These are phyloP conservation scores for Cicer judaicum DNA, from an alignment of 306 rosid species.

Conservation along the genomic window DNA sequence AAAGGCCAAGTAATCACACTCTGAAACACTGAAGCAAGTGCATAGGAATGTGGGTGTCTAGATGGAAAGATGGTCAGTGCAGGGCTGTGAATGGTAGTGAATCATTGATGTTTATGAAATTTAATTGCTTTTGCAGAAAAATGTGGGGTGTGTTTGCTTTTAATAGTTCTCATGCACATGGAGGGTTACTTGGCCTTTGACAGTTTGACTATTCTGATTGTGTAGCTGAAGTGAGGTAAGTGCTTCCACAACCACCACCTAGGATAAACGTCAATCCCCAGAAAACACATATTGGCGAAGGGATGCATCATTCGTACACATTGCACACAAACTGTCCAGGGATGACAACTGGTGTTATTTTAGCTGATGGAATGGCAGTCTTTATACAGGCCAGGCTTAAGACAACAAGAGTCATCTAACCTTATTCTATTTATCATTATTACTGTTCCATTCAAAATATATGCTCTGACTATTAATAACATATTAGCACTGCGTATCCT, in stretches of 20 bases:
- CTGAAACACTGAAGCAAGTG: slow-evolving; percentile 8
- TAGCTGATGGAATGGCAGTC: slow-evolving; percentile 13
- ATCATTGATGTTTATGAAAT: background rate
- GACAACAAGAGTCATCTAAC: slow-evolving; percentile 23
- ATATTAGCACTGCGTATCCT: slow-evolving; percentile 24
- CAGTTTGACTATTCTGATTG: slow-evolving; percentile 13
- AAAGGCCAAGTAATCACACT: slow-evolving; percentile 19
- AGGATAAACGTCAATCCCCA: slow-evolving; percentile 8
- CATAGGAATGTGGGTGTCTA: slow-evolving; percentile 14
- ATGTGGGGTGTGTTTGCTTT: slow-evolving; percentile 2
- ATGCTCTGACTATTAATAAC: slow-evolving; percentile 6
- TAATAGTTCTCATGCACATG: background rate
- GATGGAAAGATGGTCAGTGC: background rate
- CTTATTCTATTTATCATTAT: slow-evolving; percentile 10
- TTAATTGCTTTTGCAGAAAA: background rate
- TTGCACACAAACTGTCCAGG: slow-evolving; percentile 21
- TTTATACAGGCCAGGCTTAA: slow-evolving; percentile 24
- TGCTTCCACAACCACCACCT: slow-evolving; percentile 3
- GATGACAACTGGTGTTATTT: background rate
- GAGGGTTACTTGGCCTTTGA: slow-evolving; percentile 6
- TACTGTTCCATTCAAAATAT: slow-evolving; percentile 14
- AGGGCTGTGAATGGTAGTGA: background rate
- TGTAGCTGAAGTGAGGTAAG: background rate
- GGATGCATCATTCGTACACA: slow-evolving; percentile 9
- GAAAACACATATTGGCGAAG: background rate